Conservation (phyloP, 306 rosid species). For the Dryas octopetala region DNA sequence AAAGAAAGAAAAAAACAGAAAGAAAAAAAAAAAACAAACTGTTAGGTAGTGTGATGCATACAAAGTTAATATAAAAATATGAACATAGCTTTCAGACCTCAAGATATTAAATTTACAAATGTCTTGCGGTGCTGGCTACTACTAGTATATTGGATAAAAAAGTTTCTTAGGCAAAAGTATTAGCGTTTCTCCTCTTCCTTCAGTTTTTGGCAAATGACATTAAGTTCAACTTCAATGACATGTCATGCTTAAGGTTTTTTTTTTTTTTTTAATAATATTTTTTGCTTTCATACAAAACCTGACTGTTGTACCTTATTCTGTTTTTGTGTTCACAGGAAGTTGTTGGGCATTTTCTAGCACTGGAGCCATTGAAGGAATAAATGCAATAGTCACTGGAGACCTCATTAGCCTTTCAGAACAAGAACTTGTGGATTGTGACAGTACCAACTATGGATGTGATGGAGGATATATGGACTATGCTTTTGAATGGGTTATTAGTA, state of each 20-base stretch:
- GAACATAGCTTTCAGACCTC: not conserved
- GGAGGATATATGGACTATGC: constrained; percentile 86
- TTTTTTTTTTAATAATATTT: too few relatives aligned
- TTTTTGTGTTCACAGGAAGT: constrained; percentile 51
- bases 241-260: not conserved
- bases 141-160: not conserved
- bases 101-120: not conserved
- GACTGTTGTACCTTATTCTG: too few relatives aligned
- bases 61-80: not conserved
- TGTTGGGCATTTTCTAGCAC: constrained; percentile 85
- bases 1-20: not conserved
- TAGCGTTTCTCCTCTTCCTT: not conserved
- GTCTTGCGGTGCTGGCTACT: not conserved
- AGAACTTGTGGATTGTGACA: constrained; percentile 74
- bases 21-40: too few relatives aligned
- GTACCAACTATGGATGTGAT: constrained; percentile 58
- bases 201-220: not conserved
- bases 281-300: too few relatives aligned
- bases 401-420: constrained; percentile 78
- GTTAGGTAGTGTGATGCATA: not conserved
- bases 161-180: not conserved
- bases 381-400: constrained; percentile 58
- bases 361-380: constrained; percentile 77
- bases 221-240: not conserved
- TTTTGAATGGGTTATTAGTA: constrained; percentile 70